A percentile compares a stretch with the other conserved stretches of the same genome.
These are phyloP conservation scores for Phialemonium atrogriseum DNA, from an alignment of 2,329 filamentous ascomycete species.

Conservation along the genomic window DNA sequence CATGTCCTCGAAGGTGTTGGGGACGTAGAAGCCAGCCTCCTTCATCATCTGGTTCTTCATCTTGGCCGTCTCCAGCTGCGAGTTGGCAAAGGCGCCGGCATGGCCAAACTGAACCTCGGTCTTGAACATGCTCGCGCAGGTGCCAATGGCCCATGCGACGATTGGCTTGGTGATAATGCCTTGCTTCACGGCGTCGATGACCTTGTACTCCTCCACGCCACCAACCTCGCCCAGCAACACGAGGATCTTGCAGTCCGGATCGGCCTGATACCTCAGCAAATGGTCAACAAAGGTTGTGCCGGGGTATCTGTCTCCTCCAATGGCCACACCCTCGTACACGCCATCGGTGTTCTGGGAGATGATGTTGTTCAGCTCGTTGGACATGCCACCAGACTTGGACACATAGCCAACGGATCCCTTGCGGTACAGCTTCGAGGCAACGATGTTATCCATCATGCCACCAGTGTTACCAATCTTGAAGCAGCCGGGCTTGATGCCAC, in stretches of 20 bases:
- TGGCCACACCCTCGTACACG: conserved; percentile 98
- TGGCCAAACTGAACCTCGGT: conserved; percentile 99
- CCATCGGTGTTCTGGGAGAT: conserved; percentile 92
- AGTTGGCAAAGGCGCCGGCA: conserved; percentile 98
- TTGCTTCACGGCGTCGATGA: conserved; percentile 94
- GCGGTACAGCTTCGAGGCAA: conserved; percentile 99
- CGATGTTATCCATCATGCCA: conserved; percentile 99
- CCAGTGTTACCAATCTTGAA: conserved; percentile 99
- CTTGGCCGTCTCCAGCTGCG: conserved; percentile 92
- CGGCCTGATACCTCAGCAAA: conserved; percentile 89
- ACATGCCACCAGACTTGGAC: conserved; percentile 99
- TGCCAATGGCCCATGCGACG: conserved; percentile 98
- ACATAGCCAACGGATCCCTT: conserved; percentile 98
- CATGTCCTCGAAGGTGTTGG: conserved; percentile 94
- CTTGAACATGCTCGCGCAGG: conserved; percentile 99
- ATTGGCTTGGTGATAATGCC: conserved; percentile 96
- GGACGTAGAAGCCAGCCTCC: conserved; percentile 89
- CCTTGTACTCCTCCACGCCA: conserved; percentile 99
- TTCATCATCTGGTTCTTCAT: conserved; percentile 97
- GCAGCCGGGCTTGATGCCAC: conserved; percentile 97
- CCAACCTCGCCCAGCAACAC: conserved; percentile 94
- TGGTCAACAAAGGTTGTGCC: conserved; percentile 99
- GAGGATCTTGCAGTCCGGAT: conserved; percentile 96
- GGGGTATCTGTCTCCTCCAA: conserved; percentile 97
- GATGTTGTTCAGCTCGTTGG: conserved; percentile 99